Evolutionary conservation across 495 filamentous ascomycete genomes (phyloP).

Genomic region (Annulohypoxylon moriforme): DNA sequence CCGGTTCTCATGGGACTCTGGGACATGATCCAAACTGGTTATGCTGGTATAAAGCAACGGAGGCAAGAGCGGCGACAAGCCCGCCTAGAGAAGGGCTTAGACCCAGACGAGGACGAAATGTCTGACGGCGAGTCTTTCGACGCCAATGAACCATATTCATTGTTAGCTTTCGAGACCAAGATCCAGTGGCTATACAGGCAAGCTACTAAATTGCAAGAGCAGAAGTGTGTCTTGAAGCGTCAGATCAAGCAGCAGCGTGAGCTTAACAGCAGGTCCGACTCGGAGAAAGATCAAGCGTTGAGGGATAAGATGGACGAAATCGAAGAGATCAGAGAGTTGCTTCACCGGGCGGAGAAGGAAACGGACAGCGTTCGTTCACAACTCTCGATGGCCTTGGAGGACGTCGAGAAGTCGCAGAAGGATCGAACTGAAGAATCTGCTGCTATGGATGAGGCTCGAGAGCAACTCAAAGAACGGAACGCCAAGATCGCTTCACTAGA

Average conservation of each 20-base stretch:
- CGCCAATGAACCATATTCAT: conserved; percentile 69
- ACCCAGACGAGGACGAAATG: conserved; percentile 58
- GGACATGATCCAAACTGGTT: conserved; percentile 74
- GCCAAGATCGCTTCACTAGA: conserved; percentile 61
- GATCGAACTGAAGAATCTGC: conserved; percentile 50
- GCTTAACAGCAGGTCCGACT: conserved; percentile 74
- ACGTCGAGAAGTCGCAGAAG: conserved; percentile 61
- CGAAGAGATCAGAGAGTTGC: conserved; percentile 60
- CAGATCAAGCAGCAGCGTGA: conserved; percentile 95
- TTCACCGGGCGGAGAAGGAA: conserved; percentile 61
- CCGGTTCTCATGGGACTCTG: conserved; percentile 74
- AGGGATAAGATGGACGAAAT: conserved; percentile 63
- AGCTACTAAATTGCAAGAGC: conserved; percentile 75
- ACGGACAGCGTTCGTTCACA: conserved; percentile 57
- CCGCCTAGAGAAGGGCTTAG: conserved; percentile 56
- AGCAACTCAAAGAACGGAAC: conserved; percentile 63
- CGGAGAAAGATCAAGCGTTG: conserved; percentile 70
- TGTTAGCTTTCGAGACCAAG: conserved; percentile 75
- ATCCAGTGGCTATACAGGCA: conserved; percentile 78
- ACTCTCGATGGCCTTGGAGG: conserved; percentile 63
- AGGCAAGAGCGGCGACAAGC: conserved; percentile 62
- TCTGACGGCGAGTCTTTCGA: conserved; percentile 63
- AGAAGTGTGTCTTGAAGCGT: conserved; percentile 83
- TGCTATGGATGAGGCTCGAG: conserved; percentile 54
- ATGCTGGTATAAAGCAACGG: conserved; percentile 66